Conservation (phyloP, 306 rosid genomes). For the Castanea sativa region DNA sequence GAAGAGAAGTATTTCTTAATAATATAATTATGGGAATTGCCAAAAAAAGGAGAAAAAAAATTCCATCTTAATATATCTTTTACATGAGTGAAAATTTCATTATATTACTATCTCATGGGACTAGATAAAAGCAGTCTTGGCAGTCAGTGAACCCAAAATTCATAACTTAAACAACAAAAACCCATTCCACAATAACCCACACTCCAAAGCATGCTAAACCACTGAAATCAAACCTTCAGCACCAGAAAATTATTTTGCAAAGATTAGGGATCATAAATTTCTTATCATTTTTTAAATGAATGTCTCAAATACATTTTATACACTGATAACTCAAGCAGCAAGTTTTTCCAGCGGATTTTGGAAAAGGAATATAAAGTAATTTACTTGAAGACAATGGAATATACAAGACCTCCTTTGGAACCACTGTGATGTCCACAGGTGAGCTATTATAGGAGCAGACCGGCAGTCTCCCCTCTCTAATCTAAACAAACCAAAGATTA, state of each 20-base stretch:
- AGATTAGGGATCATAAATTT: not conserved
- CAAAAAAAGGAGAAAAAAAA: not conserved
- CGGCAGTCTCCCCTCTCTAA: not conserved
- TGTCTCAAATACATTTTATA: not conserved
- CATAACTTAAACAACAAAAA: not conserved
- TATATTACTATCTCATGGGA: not conserved
- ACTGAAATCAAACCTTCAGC: not conserved
- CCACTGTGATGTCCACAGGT: not conserved
- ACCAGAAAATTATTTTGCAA: not conserved
- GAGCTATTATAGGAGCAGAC: not conserved
- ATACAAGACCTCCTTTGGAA: not conserved
- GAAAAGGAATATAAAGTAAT: not conserved
- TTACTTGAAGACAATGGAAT: too few relatives aligned
- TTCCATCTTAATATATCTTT: not conserved
- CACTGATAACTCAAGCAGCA: not conserved
- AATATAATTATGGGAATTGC: not conserved
- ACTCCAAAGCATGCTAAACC: not conserved
- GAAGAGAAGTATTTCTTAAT: slow-evolving; percentile 8
- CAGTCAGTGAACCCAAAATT: not conserved
- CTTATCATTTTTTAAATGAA: not conserved
- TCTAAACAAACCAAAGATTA: not conserved
- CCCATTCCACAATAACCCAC: not conserved
- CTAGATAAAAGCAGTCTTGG: not conserved
- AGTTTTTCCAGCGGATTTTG: not conserved
- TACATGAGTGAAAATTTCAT: not conserved